Conservation (phyloP, 2,329 filamentous ascomycete species). For the Penicillium sp. region DNA sequence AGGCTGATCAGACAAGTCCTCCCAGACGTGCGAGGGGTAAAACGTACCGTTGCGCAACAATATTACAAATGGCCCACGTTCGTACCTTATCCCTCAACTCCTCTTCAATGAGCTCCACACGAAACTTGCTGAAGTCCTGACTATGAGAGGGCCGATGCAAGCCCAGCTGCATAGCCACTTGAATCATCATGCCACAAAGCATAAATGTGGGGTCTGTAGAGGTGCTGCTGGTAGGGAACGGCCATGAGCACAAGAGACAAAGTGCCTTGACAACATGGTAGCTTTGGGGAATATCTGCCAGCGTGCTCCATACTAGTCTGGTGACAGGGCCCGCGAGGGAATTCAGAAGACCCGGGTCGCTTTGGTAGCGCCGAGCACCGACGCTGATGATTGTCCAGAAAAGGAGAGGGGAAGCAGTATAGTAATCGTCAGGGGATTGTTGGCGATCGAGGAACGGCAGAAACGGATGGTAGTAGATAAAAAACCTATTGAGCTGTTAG, state of each 20-base stretch:
- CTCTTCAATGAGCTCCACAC: constrained; percentile 56
- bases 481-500: too few species aligned
- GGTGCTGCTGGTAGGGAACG: constrained; percentile 61
- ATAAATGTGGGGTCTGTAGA: constrained; percentile 65
- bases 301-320: constrained; percentile 60
- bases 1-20: constrained; percentile 4
- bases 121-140: constrained; percentile 54
- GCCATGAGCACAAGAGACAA: constrained; percentile 63
- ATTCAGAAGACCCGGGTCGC: constrained; percentile 54
- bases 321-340: constrained; percentile 53
- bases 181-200: constrained; percentile 64
- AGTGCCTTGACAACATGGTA: constrained; percentile 65
- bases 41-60: constrained; percentile 62
- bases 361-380: constrained; percentile 58
- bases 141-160: constrained; percentile 63
- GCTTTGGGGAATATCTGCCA: constrained; percentile 60
- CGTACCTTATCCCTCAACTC: constrained; percentile 63
- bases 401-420: constrained; percentile 59
- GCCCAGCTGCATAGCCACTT: constrained; percentile 65
- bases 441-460: constrained; percentile 60
- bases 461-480: constrained; percentile 62
- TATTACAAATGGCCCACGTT: constrained; percentile 67
- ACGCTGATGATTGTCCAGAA: constrained; percentile 66
- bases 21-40: neutral
- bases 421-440: constrained; percentile 56